phyloP scores from a whole-genome alignment of 768 basidiomycete genomes.

The Fomitopsis serialis region DNA sequence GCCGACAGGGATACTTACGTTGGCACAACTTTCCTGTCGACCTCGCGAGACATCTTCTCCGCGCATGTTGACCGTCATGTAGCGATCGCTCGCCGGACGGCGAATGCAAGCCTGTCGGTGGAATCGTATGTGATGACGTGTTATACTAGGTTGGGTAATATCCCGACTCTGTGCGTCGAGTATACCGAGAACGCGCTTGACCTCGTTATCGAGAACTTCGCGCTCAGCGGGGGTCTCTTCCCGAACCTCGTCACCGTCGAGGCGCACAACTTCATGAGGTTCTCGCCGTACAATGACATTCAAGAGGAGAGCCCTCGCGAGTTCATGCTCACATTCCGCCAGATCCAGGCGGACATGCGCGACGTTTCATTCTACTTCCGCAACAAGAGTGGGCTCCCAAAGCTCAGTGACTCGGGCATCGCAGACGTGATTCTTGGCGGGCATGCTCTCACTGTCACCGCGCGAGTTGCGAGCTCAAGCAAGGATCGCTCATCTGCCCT shows the following conservation, averaged over 20 bases:
- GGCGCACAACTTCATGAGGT: slow-evolving; percentile 77
- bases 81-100: no score
- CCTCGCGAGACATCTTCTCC: no score
- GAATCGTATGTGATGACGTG: no score
- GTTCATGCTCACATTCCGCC: slow-evolving; percentile 69
- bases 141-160: slow-evolving; percentile 56
- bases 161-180: slow-evolving; percentile 91
- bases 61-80: no score
- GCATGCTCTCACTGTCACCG: slow-evolving; percentile 65
- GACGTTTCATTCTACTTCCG: slow-evolving; percentile 91
- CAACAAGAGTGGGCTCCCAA: slow-evolving; percentile 80
- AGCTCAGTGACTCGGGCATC: slow-evolving; percentile 74
- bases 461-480: slow-evolving; percentile 55
- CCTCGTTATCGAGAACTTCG: slow-evolving; percentile 90
- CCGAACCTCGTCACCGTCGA: slow-evolving; percentile 74
- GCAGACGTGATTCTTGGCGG: slow-evolving; percentile 87
- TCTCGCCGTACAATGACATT: slow-evolving; percentile 67
- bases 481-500: slow-evolving; percentile 63
- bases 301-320: slow-evolving; percentile 61
- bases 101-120: no score
- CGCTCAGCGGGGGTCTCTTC: slow-evolving; percentile 80
- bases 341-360: slow-evolving; percentile 92
- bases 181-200: slow-evolving; percentile 86
- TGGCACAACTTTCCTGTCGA: no score
- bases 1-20: no score